Base-by-base conservation (phyloP, 352 stramenopile genomes). In the Pythium pectinolyticum region DNA sequence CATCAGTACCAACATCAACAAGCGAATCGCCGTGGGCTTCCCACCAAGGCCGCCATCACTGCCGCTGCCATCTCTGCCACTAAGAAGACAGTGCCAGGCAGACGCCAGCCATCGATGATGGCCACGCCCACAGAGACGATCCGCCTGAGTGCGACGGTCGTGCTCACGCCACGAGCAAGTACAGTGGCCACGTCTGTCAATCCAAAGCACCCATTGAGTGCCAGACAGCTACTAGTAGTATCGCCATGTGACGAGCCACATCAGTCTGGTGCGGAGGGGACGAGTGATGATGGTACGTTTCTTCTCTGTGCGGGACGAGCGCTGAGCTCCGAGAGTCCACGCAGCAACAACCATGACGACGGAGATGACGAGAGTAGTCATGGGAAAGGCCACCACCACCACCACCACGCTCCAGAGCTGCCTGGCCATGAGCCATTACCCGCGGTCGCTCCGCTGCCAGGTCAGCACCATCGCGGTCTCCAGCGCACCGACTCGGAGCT, bases 401-500 rank as follows among this genome's bases (percentile, higher is more conserved):
- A n/a, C n/a, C n/a, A n/a, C n/a, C n/a, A n/a, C n/a, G n/a, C n/a
- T n/a, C n/a, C n/a, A n/a, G n/a, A n/a, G n/a, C n/a, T n/a, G n/a
- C n/a, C n/a, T n/a, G n/a, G n/a, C n/a, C n/a, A n/a, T n/a, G n/a
- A n/a, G n/a, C n/a, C n/a, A n/a, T n/a, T n/a, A n/a, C n/a, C n/a
- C n/a, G n/a, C n/a, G n/a, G n/a, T n/a, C n/a, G n/a, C n/a, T n/a
- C n/a, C n/a, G n/a, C n/a, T n/a, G n/a, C n/a, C n/a, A n/a, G n/a
- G n/a, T n/a, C n/a, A n/a, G n/a, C n/a, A n/a, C n/a, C 45, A 57
- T 6, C 59, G 58, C 14, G 54, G 46, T 3, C 51, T 80, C 2
- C 63, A 69, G 32, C 74, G 76, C 2, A 75, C 77, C 1, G 78
- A 90, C 56, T 84, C 83, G 35, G 82, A 88, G 46, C 51, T 90